Percentiles rank a stretch among this genome's conserved stretches.
phyloP scores from a whole-genome alignment of 2,329 filamentous ascomycete genomes.

The Leptographium wingfieldii region DNA sequence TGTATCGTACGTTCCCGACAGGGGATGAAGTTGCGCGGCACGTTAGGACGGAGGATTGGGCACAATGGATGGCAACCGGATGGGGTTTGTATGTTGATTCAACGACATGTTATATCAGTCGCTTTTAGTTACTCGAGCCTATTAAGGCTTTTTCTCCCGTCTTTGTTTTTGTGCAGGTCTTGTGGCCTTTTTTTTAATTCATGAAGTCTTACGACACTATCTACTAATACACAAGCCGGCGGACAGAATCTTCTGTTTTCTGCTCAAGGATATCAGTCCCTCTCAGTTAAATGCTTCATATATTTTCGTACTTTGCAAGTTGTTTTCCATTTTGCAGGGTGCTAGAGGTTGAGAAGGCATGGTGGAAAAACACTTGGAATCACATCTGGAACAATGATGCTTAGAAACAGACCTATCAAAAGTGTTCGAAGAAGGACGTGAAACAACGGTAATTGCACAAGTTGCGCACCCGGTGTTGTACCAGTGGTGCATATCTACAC shows the following conservation, averaged over 20 bases:
- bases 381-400: background rate
- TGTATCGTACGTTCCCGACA: background rate
- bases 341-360: background rate
- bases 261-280: background rate
- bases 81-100: background rate
- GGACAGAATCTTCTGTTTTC: background rate
- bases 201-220: background rate
- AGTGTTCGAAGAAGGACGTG: background rate
- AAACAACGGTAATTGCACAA: background rate
- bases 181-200: background rate
- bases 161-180: no score
- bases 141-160: no score
- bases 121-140: background rate
- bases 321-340: background rate
- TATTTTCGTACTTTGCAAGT: background rate
- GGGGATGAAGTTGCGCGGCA: background rate
- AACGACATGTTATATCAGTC: background rate
- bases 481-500: background rate
- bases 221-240: background rate
- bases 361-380: background rate
- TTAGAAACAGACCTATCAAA: background rate
- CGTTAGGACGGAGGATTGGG: background rate
- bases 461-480: background rate
- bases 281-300: background rate
- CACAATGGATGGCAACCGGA: background rate